phyloP scores from a whole-genome alignment of 2,329 filamentous ascomycete genomes.

The Xylariaceae sp. region DNA sequence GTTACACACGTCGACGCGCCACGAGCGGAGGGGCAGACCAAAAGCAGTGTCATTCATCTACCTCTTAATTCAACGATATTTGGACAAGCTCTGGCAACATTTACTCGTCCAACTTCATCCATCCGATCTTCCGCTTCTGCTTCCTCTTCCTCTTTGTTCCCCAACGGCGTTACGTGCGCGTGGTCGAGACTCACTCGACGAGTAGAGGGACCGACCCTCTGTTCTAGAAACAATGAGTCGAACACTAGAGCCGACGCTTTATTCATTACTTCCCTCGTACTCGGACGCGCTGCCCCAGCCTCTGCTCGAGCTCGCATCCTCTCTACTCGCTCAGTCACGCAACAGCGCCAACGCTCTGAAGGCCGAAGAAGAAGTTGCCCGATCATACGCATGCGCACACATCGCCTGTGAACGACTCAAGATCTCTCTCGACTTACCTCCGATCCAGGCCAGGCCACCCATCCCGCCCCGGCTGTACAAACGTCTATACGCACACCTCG shows the following conservation, averaged over 20 bases:
- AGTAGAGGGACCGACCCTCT: no score
- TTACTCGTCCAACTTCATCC: no score
- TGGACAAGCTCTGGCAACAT: no score
- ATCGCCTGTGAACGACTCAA: slow-evolving; percentile 86
- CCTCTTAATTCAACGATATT: no score
- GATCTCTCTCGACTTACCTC: slow-evolving; percentile 69
- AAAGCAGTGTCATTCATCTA: no score
- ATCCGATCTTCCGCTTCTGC: no score
- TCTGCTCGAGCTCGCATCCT: slow-evolving; percentile 68
- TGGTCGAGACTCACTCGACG: neutral
- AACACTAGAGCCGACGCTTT: slow-evolving; percentile 67
- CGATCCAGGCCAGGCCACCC: slow-evolving; percentile 70
- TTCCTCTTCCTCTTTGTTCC: no score
- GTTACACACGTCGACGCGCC: no score
- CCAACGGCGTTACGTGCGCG: neutral
- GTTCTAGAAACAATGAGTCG: slow-evolving; percentile 57
- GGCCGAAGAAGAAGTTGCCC: slow-evolving; percentile 81
- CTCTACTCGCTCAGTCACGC: slow-evolving; percentile 75
- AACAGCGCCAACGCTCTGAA: slow-evolving; percentile 74
- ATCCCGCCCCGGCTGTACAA: slow-evolving; percentile 78
- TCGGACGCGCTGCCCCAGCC: slow-evolving; percentile 62
- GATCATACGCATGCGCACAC: slow-evolving; percentile 79
- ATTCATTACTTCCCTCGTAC: slow-evolving; percentile 70
- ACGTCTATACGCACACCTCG: slow-evolving; percentile 76
- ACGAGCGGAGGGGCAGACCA: no score